These are phyloP conservation scores for Microthyrium microscopicum DNA, from an alignment of 2,329 filamentous ascomycete species.

Conservation along the genomic window DNA sequence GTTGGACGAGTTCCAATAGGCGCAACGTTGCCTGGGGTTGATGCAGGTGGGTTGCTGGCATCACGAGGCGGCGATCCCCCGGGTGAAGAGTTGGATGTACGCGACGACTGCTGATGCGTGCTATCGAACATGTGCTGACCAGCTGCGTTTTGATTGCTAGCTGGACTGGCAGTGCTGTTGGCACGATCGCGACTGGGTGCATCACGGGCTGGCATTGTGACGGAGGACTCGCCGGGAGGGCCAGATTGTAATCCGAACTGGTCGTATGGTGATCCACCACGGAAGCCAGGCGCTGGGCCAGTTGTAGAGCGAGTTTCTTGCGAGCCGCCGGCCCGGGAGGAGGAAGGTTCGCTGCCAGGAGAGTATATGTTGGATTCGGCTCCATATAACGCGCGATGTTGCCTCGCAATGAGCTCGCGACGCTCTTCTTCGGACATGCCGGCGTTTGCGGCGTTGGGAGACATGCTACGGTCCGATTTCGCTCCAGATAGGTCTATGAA, in stretches of 20 bases:
- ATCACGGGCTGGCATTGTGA: slow-evolving; percentile 32
- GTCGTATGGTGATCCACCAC: slow-evolving; percentile 62
- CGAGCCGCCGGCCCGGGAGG: slow-evolving; percentile 46
- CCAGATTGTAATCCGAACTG: slow-evolving; percentile 40
- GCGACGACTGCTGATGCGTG: slow-evolving; percentile 53
- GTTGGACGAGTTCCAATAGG: slow-evolving; percentile 85
- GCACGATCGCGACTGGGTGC: slow-evolving; percentile 47
- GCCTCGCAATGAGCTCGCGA: slow-evolving; percentile 86
- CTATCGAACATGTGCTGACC: slow-evolving; percentile 31
- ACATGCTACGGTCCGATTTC: slow-evolving; percentile 78
- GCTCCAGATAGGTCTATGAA: slow-evolving; percentile 52
- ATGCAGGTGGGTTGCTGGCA: slow-evolving; percentile 34
- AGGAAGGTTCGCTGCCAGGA: slow-evolving; percentile 49
- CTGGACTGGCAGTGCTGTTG: slow-evolving; percentile 75
- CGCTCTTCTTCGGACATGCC: slow-evolving; percentile 89
- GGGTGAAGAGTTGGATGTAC: slow-evolving; percentile 75
- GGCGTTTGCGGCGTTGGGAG: slow-evolving; percentile 56
- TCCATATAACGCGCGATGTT: slow-evolving; percentile 87
- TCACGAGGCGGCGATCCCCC: slow-evolving; percentile 61
- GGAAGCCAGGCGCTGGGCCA: slow-evolving; percentile 40
- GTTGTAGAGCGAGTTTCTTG: no score
- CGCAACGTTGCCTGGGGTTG: slow-evolving; percentile 51
- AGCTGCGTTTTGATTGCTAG: slow-evolving; percentile 40
- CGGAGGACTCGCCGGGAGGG: slow-evolving; percentile 33
- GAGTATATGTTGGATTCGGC: slow-evolving; percentile 52